Evolutionary conservation across 495 filamentous ascomycete genomes (phyloP).

Genomic region (Pseudomonodictys pantanalensis): DNA sequence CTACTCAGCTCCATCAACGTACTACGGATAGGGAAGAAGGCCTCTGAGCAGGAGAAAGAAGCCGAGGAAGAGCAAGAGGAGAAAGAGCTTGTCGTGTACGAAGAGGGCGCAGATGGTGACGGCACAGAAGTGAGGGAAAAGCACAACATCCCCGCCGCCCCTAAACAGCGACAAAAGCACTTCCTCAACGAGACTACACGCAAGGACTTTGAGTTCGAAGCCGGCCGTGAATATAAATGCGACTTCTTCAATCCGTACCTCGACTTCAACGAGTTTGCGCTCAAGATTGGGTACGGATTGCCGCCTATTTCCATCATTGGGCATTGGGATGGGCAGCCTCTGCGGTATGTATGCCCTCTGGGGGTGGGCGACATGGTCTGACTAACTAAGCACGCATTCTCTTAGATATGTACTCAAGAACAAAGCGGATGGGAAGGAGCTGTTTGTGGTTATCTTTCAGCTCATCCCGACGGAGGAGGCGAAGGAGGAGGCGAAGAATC

Average conservation of each 20-base stretch:
- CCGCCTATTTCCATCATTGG: conserved; percentile 76
- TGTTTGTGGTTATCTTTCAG: conserved; percentile 77
- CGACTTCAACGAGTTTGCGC: conserved; percentile 75
- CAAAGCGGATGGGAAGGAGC: conserved; percentile 62
- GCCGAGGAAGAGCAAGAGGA: conserved; percentile 40
- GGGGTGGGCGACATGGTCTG: conserved; percentile 9
- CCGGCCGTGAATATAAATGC: conserved; percentile 60
- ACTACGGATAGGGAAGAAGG: conserved; percentile 56
- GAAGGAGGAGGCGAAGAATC: conserved; percentile 44
- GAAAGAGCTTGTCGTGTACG: conserved; percentile 49
- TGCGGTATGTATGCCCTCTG: conserved; percentile 36
- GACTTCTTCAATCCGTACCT: conserved; percentile 93
- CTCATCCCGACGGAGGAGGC: conserved; percentile 63
- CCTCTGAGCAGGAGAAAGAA: conserved; percentile 14
- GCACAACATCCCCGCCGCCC: conserved; percentile 31
- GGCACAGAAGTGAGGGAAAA: conserved; percentile 47
- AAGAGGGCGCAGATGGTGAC: conserved; percentile 66
- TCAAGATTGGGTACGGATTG: conserved; percentile 76
- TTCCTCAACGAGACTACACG: conserved; percentile 41
- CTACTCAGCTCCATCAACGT: conserved; percentile 69
- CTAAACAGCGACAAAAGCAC: conserved; percentile 36
- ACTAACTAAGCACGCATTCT: conserved; percentile 56
- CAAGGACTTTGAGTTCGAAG: conserved; percentile 55
- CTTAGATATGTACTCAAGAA: conserved; percentile 88
- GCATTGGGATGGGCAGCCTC: conserved; percentile 74